These are phyloP conservation scores for Erysimum cheiranthoides DNA, from an alignment of 345 rosid genomes.

Conservation along the genomic window DNA sequence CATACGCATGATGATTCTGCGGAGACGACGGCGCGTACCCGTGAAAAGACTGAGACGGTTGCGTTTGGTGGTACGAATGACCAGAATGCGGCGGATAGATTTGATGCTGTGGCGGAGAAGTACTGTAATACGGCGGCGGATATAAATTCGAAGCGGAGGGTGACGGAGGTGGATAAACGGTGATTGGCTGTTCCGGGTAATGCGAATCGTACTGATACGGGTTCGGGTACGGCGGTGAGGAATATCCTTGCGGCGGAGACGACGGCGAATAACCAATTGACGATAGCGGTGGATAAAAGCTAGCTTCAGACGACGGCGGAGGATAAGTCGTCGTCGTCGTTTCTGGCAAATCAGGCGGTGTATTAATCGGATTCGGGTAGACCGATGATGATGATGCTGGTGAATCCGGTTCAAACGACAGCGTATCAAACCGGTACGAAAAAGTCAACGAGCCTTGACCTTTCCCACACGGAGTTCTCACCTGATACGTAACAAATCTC, in stretches of 20 bases:
- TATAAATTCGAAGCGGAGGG: slow-evolving; percentile 18
- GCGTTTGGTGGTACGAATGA: slow-evolving; percentile 37
- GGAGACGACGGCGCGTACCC: slow-evolving; percentile 23
- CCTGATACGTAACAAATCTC: slow-evolving; percentile 67
- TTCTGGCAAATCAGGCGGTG: background rate
- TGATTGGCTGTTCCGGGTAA: slow-evolving; percentile 26
- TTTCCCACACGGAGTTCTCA: slow-evolving; percentile 69
- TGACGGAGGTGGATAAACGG: slow-evolving; percentile 25
- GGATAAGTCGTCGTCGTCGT: slow-evolving; percentile 27
- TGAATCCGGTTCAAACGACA: slow-evolving; percentile 32
- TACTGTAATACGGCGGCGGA: slow-evolving; percentile 30
- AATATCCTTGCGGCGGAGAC: slow-evolving; percentile 43
- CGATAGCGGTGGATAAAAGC: slow-evolving; percentile 38
- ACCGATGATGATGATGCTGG: slow-evolving; percentile 38
- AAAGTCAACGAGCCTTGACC: slow-evolving; percentile 70
- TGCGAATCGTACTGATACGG: slow-evolving; percentile 31
- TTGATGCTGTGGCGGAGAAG: slow-evolving; percentile 15
- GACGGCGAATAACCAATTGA: slow-evolving; percentile 37
- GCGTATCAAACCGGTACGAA: slow-evolving; percentile 61
- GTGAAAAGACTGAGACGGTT: slow-evolving; percentile 38
- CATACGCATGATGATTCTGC: slow-evolving; percentile 23
- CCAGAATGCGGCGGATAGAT: slow-evolving; percentile 32
- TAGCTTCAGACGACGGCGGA: slow-evolving; percentile 18
- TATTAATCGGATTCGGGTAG: slow-evolving; percentile 34
- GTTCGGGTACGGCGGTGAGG: slow-evolving; percentile 21